Evolutionary conservation across 2,329 filamentous ascomycete species (phyloP).

Genomic region (Xylariaceae sp.): DNA sequence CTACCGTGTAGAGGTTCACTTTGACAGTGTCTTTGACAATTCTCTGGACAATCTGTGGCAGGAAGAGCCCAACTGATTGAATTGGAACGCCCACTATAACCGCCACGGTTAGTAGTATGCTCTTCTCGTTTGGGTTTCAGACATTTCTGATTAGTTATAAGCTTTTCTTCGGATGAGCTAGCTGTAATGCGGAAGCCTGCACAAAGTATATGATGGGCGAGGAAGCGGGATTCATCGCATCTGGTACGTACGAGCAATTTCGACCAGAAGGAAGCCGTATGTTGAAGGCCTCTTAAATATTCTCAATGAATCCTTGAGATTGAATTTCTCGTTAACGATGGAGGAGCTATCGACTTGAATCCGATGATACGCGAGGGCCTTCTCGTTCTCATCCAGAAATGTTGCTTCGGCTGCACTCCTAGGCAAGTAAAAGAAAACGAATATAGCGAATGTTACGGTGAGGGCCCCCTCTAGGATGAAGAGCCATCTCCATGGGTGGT

Average conservation of each 20-base stretch:
- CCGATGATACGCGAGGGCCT: constrained; percentile 72
- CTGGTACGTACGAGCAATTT: constrained; percentile 46
- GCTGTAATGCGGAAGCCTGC: too few species aligned
- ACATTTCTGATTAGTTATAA: too few species aligned
- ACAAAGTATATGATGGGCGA: neutral
- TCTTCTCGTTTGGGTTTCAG: neutral
- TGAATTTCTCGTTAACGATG: constrained; percentile 60
- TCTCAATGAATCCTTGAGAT: constrained; percentile 56
- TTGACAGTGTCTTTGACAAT: constrained; percentile 57
- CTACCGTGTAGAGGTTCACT: constrained; percentile 83
- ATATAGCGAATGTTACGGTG: constrained; percentile 66
- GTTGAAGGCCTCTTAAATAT: constrained; percentile 59
- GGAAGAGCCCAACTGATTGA: constrained; percentile 60
- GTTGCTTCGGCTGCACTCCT: constrained; percentile 66
- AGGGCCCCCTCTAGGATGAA: constrained; percentile 57
- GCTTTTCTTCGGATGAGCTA: too few species aligned
- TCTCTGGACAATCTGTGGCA: constrained; percentile 61
- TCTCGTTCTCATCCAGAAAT: constrained; percentile 72
- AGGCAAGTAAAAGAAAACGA: constrained; percentile 75
- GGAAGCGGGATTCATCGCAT: neutral
- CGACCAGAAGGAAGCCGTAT: constrained; percentile 58
- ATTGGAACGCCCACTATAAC: constrained; percentile 59
- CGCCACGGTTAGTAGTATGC: neutral
- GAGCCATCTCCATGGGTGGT: constrained; percentile 56
- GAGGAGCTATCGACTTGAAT: constrained; percentile 78